Conservation (phyloP, 495 filamentous ascomycete genomes). For the Trichodelitschia bisporula region DNA sequence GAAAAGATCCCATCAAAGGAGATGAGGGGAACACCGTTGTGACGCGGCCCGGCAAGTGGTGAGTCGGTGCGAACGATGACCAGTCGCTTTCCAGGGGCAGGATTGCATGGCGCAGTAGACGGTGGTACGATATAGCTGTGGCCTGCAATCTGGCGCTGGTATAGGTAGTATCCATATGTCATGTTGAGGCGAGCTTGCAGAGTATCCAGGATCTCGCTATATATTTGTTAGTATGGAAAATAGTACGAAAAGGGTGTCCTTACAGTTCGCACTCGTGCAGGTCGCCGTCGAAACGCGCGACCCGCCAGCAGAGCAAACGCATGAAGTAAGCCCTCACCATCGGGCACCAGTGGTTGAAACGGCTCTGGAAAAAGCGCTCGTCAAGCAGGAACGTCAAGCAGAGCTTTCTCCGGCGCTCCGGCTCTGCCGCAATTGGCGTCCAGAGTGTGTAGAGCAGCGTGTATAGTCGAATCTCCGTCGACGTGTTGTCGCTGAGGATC, state of each 20-base stretch:
- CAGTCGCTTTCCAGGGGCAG: slow-evolving; percentile 74
- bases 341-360: slow-evolving; percentile 95
- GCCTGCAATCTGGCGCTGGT: slow-evolving; percentile 39
- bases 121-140: slow-evolving; percentile 26
- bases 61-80: slow-evolving; percentile 79
- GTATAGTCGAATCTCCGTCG: slow-evolving; percentile 76
- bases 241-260: slow-evolving; percentile 14
- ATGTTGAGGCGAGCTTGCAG: slow-evolving; percentile 45
- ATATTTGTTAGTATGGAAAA: slow-evolving; percentile 2
- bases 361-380: slow-evolving; percentile 50
- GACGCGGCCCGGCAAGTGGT: no score
- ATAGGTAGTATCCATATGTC: slow-evolving; percentile 60
- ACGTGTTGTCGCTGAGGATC: slow-evolving; percentile 70
- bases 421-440: slow-evolving; percentile 43
- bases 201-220: slow-evolving; percentile 38
- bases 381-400: slow-evolving; percentile 65
- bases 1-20: no score
- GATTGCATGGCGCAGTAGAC: slow-evolving; percentile 62
- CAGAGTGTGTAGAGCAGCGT: slow-evolving; percentile 68
- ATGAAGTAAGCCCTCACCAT: slow-evolving; percentile 96
- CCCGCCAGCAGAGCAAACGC: slow-evolving; percentile 77
- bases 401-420: slow-evolving; percentile 40
- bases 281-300: slow-evolving; percentile 54
- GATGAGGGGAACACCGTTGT: no score
- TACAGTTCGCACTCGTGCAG: slow-evolving; percentile 44